Conservation (phyloP, 2,329 filamentous ascomycete genomes). For the Dactylellina leptospora region DNA sequence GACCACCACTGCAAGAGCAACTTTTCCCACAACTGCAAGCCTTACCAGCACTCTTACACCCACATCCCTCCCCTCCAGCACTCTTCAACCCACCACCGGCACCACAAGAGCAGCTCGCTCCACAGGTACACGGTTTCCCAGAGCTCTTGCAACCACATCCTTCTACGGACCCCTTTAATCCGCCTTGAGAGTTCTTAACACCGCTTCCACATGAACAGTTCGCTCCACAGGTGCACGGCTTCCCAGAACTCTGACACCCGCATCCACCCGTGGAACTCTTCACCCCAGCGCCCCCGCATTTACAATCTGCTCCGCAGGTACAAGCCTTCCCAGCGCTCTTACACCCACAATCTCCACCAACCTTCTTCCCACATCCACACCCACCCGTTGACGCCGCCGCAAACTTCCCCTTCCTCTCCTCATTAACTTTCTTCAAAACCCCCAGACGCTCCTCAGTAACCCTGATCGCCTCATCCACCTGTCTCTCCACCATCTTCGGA, state of each 20-base stretch:
- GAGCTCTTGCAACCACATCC: conserved; percentile 8
- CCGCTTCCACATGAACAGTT: conserved; percentile 7
- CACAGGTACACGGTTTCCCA: neutral
- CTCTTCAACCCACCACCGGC: neutral
- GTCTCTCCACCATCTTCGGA: conserved; percentile 73
- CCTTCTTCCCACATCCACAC: conserved; percentile 29
- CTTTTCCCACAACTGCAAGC: neutral
- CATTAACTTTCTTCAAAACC: conserved; percentile 77
- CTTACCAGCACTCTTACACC: conserved; percentile 13
- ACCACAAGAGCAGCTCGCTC: conserved; percentile 13
- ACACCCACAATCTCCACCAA: conserved; percentile 12
- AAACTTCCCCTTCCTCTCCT: conserved; percentile 64
- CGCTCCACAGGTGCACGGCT: conserved; percentile 1
- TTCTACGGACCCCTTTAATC: neutral
- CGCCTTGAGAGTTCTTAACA: no score
- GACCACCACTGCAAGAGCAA: neutral
- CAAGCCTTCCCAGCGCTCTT: conserved; percentile 14
- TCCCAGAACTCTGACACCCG: conserved; percentile 2
- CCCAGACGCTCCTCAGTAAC: conserved; percentile 86
- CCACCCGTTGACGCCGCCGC: conserved; percentile 5
- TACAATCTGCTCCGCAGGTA: conserved; percentile 16
- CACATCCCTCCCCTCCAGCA: neutral
- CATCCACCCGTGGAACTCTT: neutral
- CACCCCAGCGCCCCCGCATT: neutral
- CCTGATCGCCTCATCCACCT: conserved; percentile 80